Evolutionary conservation across 768 basidiomycete genomes (phyloP).

Genomic region (Auriscalpium microsporum): DNA sequence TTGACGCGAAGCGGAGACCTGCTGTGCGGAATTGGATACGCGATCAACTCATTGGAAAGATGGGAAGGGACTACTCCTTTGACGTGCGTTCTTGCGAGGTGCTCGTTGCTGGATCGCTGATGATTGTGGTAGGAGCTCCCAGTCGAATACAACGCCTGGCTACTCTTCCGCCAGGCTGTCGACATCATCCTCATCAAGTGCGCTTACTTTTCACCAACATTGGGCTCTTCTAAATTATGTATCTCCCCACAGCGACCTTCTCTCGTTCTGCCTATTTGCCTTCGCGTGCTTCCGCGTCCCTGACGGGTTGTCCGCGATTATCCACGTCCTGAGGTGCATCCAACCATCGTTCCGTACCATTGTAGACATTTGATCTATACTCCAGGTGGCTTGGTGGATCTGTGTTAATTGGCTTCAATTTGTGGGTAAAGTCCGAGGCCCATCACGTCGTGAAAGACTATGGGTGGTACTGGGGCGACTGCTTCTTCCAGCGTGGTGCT

Average conservation of each 20-base stretch:
- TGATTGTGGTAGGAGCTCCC: constrained; percentile 61
- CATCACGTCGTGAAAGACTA: constrained; percentile 98
- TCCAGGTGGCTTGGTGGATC: constrained; percentile 81
- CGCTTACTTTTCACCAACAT: constrained; percentile 20
- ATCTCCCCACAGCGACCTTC: constrained; percentile 61
- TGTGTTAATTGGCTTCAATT: constrained; percentile 83
- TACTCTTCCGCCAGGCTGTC: constrained; percentile 91
- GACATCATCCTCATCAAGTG: constrained; percentile 96
- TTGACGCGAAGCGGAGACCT: constrained; percentile 65
- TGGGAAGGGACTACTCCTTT: constrained; percentile 91
- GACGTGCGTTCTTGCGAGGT: constrained; percentile 47
- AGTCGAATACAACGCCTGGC: constrained; percentile 92
- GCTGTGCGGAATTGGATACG: constrained; percentile 73
- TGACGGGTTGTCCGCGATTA: constrained; percentile 29
- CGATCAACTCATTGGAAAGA: constrained; percentile 79
- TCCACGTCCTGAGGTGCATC: not conserved
- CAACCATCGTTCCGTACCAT: not conserved
- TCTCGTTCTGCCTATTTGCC: constrained; percentile 92
- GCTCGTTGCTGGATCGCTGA: constrained; percentile 1
- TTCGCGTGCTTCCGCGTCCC: constrained; percentile 89
- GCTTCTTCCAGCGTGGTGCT: constrained; percentile 87
- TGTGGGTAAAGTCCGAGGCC: constrained; percentile 98
- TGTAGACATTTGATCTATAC: not conserved
- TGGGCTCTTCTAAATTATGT: not conserved
- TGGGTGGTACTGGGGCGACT: constrained; percentile 96